A percentile compares a stretch with the other conserved stretches of the same genome.
Conservation (phyloP, 192 early-diverging fungal species). For the Pilobolus umbonatus region DNA sequence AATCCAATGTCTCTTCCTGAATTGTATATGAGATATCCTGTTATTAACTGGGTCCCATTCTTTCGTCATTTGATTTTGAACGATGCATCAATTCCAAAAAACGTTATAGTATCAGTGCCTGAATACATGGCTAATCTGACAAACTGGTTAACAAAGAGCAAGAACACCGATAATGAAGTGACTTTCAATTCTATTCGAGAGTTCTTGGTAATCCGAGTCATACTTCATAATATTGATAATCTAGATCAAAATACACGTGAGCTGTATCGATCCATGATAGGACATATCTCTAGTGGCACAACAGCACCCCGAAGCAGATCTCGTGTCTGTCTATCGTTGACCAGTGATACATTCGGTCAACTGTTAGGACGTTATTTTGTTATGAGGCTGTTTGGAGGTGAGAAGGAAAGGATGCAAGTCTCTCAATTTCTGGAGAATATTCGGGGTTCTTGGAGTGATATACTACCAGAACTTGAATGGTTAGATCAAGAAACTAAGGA, state of each 20-base stretch:
- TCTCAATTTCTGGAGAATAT: constrained; percentile 37
- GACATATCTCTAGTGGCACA: constrained; percentile 15
- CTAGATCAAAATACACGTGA: neutral
- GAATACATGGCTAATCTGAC: constrained; percentile 41
- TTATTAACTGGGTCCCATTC: constrained; percentile 38
- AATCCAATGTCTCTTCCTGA: constrained; percentile 38
- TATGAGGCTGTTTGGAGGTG: constrained; percentile 38
- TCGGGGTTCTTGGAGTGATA: constrained; percentile 25
- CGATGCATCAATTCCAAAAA: constrained; percentile 20
- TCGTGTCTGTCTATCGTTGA: constrained; percentile 31
- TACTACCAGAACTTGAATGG: constrained; percentile 39
- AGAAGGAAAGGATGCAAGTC: constrained; percentile 35
- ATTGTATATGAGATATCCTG: constrained; percentile 33
- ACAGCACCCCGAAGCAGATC: constrained; percentile 26
- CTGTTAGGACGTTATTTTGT: constrained; percentile 41
- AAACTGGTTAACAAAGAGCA: constrained; percentile 32
- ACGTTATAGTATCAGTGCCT: constrained; percentile 45
- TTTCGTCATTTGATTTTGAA: constrained; percentile 26
- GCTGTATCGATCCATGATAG: neutral
- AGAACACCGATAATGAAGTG: neutral
- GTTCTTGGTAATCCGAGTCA: constrained; percentile 37
- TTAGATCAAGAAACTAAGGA: constrained; percentile 36
- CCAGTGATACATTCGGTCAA: constrained; percentile 16
- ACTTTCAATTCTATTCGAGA: constrained; percentile 4
- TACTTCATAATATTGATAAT: neutral